phyloP scores from a whole-genome alignment of 352 stramenopile genomes.

The Pythium volutum region DNA sequence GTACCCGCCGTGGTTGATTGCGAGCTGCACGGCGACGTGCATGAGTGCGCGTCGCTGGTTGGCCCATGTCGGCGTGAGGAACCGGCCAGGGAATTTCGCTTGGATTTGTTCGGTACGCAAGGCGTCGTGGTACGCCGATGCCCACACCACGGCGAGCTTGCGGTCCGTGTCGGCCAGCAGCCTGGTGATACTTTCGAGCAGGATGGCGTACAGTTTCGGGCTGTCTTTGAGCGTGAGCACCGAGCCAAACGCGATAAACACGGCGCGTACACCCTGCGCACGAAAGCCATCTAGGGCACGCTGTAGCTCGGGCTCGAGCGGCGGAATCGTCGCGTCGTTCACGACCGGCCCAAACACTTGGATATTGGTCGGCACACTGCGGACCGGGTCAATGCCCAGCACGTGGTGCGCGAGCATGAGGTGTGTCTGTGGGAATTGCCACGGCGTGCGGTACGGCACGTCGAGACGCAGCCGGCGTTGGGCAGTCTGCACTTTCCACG shows the following conservation, averaged over 20 bases:
- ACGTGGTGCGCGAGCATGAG: slow-evolving; percentile 28
- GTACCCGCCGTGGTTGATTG: slow-evolving; percentile 23
- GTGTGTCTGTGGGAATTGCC: slow-evolving; percentile 26
- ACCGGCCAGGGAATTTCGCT: slow-evolving; percentile 16
- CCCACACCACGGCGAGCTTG: slow-evolving; percentile 23
- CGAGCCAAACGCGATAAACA: slow-evolving; percentile 27
- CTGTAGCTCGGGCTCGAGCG: slow-evolving; percentile 23
- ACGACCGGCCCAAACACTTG: slow-evolving; percentile 24
- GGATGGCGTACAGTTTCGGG: slow-evolving; percentile 19
- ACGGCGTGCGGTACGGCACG: slow-evolving; percentile 24
- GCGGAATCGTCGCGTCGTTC: slow-evolving; percentile 24
- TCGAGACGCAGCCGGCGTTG: slow-evolving; percentile 21
- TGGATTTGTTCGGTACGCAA: slow-evolving; percentile 10
- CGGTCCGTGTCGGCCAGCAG: slow-evolving; percentile 17
- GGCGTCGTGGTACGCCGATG: slow-evolving; percentile 20
- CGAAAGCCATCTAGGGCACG: slow-evolving; percentile 15
- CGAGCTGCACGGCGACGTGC: slow-evolving; percentile 26
- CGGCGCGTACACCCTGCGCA: slow-evolving; percentile 6
- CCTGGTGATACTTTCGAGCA: slow-evolving; percentile 16
- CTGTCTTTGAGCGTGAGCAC: slow-evolving; percentile 26
- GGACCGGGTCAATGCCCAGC: slow-evolving; percentile 22
- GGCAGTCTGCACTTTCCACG: slow-evolving; percentile 23
- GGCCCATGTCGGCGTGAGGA: slow-evolving; percentile 26
- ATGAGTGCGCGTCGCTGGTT: slow-evolving; percentile 25
- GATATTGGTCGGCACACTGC: slow-evolving; percentile 26